These are phyloP conservation scores for Mycena venus DNA, from an alignment of 768 basidiomycete species.

Conservation along the genomic window DNA sequence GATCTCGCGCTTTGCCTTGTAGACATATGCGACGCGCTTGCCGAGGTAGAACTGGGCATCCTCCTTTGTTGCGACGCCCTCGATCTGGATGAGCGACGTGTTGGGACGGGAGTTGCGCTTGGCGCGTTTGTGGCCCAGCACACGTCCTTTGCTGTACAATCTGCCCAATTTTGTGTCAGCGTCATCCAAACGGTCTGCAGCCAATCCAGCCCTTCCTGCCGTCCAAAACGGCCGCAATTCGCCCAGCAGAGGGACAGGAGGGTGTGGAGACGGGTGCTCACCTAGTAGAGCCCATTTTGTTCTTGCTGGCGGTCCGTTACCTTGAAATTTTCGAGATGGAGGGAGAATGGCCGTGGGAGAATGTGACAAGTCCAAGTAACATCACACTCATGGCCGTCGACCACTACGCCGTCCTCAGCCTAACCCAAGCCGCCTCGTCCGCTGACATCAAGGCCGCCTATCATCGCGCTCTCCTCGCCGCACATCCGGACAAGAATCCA, in stretches of 20 bases:
- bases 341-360: too few relatives aligned
- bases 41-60: constrained; percentile 99
- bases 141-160: constrained; percentile 96
- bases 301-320: constrained; percentile 9
- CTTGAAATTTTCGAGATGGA: background rate
- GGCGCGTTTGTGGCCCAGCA: constrained; percentile 98
- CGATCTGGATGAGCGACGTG: constrained; percentile 96
- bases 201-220: constrained; percentile 20
- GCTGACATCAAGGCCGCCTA: constrained; percentile 76
- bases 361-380: too few relatives aligned
- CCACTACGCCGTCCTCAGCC: constrained; percentile 72
- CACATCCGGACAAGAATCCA: constrained; percentile 74
- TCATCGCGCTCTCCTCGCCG: constrained; percentile 65
- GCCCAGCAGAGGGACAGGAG: background rate
- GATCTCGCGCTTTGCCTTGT: constrained; percentile 95
- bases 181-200: background rate
- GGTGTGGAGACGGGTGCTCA: background rate
- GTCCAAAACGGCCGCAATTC: background rate
- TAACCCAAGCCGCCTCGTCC: constrained; percentile 62
- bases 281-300: constrained; percentile 32
- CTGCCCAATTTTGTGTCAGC: constrained; percentile 55
- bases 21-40: constrained; percentile 99
- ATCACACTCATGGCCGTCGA: constrained; percentile 43
- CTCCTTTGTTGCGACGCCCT: constrained; percentile 94
- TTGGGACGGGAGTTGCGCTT: constrained; percentile 97